These are phyloP conservation scores for Durio zibethinus DNA, from an alignment of 345 rosid species.

Conservation along the genomic window DNA sequence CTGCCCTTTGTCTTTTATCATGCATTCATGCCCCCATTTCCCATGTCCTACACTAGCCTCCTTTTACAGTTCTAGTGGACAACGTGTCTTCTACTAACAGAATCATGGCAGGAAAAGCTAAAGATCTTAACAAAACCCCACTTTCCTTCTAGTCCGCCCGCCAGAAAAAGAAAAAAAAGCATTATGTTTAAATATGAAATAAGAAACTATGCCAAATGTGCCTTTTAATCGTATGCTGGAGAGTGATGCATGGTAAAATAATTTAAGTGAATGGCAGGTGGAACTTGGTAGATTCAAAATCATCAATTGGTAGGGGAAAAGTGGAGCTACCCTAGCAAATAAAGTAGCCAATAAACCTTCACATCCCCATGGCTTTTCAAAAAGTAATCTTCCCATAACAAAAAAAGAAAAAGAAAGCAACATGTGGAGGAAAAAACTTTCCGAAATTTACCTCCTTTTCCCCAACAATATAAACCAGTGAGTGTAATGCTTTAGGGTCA, in stretches of 20 bases:
- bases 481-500: slow-evolving; percentile 24
- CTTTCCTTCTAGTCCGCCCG: slow-evolving; percentile 16
- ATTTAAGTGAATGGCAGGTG: neutral
- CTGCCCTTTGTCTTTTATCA: neutral
- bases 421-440: slow-evolving; percentile 15
- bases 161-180: slow-evolving; percentile 9
- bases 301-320: slow-evolving; percentile 2
- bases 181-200: too few species aligned
- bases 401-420: slow-evolving; percentile 12
- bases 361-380: slow-evolving; percentile 28
- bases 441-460: slow-evolving; percentile 16
- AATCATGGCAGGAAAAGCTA: slow-evolving; percentile 25
- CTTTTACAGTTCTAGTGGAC: slow-evolving; percentile 21
- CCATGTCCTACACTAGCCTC: neutral
- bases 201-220: neutral
- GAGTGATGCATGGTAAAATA: neutral
- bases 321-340: neutral
- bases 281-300: neutral
- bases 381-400: slow-evolving; percentile 19
- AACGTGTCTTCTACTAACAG: slow-evolving; percentile 4
- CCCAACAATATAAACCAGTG: slow-evolving; percentile 24
- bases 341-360: slow-evolving; percentile 18
- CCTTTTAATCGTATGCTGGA: neutral
- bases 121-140: slow-evolving; percentile 9
- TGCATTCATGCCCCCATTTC: neutral